Percentiles rank a stretch among this genome's conserved stretches.
These are phyloP conservation scores for Spironucleus salmonicida DNA, from an alignment of 208 protist species.

Conservation along the genomic window DNA sequence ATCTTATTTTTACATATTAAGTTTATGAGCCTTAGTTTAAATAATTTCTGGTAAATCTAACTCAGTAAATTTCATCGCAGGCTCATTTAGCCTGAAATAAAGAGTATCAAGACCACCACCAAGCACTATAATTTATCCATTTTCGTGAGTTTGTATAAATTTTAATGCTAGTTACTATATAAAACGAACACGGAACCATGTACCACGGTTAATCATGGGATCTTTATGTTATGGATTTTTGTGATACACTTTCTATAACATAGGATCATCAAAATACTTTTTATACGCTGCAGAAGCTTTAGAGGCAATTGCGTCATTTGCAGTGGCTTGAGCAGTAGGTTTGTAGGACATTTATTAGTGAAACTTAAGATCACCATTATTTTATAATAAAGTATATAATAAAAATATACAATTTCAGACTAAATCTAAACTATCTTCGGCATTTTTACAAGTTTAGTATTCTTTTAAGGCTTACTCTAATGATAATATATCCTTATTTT, in stretches of 20 bases:
- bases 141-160: neutral
- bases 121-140: neutral
- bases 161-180: neutral
- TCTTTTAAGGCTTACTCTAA: too few relatives aligned
- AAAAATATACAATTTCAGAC: too few relatives aligned
- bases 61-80: neutral
- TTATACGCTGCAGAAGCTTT: neutral
- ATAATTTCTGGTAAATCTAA: constrained; percentile 6
- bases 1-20: neutral
- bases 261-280: neutral
- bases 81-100: neutral
- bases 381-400: too few relatives aligned
- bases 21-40: neutral
- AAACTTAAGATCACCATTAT: too few relatives aligned
- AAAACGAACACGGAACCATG: constrained; percentile 3
- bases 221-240: constrained; percentile 2
- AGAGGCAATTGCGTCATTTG: neutral
- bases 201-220: constrained; percentile 15
- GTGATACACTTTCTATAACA: neutral
- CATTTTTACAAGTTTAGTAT: too few relatives aligned
- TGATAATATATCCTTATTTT: too few relatives aligned
- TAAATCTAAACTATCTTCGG: too few relatives aligned
- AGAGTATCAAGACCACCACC: constrained; percentile 17
- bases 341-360: too few relatives aligned
- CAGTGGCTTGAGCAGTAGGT: neutral